These are phyloP conservation scores for Proliferodiscus dingleyae DNA, from an alignment of 2,329 filamentous ascomycete species.

Conservation along the genomic window DNA sequence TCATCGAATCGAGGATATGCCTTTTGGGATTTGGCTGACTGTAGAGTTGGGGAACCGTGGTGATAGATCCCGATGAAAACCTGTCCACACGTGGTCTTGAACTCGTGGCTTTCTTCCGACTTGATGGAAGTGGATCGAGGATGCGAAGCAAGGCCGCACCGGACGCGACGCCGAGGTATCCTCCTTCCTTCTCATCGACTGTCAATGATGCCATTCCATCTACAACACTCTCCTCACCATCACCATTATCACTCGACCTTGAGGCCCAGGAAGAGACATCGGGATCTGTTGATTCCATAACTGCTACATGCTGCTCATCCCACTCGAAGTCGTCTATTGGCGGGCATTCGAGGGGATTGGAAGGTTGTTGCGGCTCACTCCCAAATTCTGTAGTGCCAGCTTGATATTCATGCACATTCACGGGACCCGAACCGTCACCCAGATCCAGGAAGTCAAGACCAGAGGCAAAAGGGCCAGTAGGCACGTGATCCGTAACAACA, in stretches of 20 bases:
- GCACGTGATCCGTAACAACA: not conserved
- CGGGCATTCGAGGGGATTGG: constrained; percentile 4
- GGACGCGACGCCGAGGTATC: constrained; percentile 17
- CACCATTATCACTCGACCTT: constrained; percentile 5
- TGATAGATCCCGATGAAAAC: not conserved
- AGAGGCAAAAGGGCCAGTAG: not conserved
- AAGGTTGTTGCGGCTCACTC: not conserved
- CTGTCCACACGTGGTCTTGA: constrained; percentile 1
- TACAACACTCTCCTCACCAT: constrained; percentile 8
- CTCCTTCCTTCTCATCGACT: constrained; percentile 13
- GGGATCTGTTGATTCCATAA: constrained; percentile 2
- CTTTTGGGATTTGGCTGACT: constrained; percentile 5
- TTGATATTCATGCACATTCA: not conserved
- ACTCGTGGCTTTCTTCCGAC: not conserved
- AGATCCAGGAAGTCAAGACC: not conserved
- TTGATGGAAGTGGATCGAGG: constrained; percentile 5
- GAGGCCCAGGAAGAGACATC: constrained; percentile 6
- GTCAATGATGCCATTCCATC: constrained; percentile 20
- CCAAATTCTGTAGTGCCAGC: not conserved
- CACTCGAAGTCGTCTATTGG: constrained; percentile 10
- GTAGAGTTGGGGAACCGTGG: not conserved
- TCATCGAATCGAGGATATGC: constrained; percentile 12
- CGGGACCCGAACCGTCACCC: not conserved
- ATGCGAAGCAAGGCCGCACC: constrained; percentile 14
- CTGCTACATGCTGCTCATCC: constrained; percentile 9